These are phyloP conservation scores for Talaromyces adpressus DNA, from an alignment of 495 filamentous ascomycete genomes.

Conservation along the genomic window DNA sequence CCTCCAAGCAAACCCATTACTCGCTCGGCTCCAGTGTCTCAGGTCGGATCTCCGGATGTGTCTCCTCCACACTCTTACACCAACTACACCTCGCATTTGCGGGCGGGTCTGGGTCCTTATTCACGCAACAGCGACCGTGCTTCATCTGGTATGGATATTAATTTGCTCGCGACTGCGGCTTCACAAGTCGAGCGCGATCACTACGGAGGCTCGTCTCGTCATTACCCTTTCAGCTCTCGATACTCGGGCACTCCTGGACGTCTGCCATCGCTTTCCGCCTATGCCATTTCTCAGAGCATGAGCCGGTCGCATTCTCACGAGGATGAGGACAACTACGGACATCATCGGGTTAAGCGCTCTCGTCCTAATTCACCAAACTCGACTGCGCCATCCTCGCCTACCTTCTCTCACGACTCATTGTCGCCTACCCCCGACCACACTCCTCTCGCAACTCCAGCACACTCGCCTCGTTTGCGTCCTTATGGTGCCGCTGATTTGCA, in stretches of 20 bases:
- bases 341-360: conserved; percentile 75
- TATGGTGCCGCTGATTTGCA: conserved; percentile 61
- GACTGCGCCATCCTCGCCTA: conserved; percentile 94
- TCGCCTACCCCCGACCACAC: conserved; percentile 97
- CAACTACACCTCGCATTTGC: conserved; percentile 61
- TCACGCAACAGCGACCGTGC: conserved; percentile 43
- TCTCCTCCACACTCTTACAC: conserved; percentile 89
- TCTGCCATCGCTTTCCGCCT: conserved; percentile 73
- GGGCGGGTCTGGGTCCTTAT: conserved; percentile 58
- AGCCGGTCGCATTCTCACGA: conserved; percentile 87
- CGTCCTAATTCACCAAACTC: conserved; percentile 89
- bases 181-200: conserved; percentile 81
- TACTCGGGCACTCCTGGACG: conserved; percentile 53
- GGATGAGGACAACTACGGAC: conserved; percentile 62
- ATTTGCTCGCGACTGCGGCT: conserved; percentile 84
- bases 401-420: conserved; percentile 91
- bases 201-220: conserved; percentile 37
- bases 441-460: conserved; percentile 87
- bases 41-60: conserved; percentile 86
- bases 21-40: conserved; percentile 82
- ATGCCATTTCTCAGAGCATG: conserved; percentile 76
- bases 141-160: conserved; percentile 66
- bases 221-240: conserved; percentile 46
- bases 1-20: conserved; percentile 69
- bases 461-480: conserved; percentile 87